These are phyloP conservation scores for Peronosclerospora sorghi DNA, from an alignment of 352 stramenopile species.

Conservation along the genomic window DNA sequence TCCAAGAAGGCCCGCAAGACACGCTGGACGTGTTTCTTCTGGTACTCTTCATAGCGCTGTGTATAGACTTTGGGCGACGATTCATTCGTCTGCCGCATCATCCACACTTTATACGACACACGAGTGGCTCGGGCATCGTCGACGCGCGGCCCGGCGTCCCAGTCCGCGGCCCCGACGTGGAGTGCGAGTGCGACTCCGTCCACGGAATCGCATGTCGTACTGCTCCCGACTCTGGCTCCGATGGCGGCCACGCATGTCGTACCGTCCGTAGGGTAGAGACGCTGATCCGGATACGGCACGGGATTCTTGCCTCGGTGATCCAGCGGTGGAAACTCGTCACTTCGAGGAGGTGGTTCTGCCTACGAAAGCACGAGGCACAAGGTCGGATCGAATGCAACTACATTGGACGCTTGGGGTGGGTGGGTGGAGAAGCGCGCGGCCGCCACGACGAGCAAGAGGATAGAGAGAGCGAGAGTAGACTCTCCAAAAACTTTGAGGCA, in stretches of 20 bases:
- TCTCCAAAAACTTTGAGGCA: too few relatives aligned
- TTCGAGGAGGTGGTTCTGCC: slow-evolving; percentile 29
- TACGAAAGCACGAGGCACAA: neutral
- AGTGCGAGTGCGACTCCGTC: slow-evolving; percentile 24
- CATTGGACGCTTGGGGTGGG: too few relatives aligned
- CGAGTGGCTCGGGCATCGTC: slow-evolving; percentile 30
- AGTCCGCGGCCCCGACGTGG: slow-evolving; percentile 12
- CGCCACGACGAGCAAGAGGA: too few relatives aligned
- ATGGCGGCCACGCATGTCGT: slow-evolving; percentile 18
- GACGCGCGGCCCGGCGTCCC: slow-evolving; percentile 15
- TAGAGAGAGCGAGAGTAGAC: too few relatives aligned
- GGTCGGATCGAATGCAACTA: too few relatives aligned
- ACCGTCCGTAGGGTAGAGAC: slow-evolving; percentile 13
- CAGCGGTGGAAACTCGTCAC: slow-evolving; percentile 23
- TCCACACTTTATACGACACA: slow-evolving; percentile 83
- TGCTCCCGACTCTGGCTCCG: slow-evolving; percentile 26
- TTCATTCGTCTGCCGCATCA: slow-evolving; percentile 82
- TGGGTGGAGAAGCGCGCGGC: too few relatives aligned
- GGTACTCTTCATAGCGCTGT: slow-evolving; percentile 83
- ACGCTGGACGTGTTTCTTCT: slow-evolving; percentile 77
- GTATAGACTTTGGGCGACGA: slow-evolving; percentile 69
- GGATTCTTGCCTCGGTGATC: slow-evolving; percentile 10
- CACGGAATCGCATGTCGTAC: slow-evolving; percentile 22
- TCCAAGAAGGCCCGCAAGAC: slow-evolving; percentile 79
- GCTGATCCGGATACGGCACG: slow-evolving; percentile 13